Percentiles rank a stretch among this genome's conserved stretches.
phyloP scores from a whole-genome alignment of 192 early-diverging fungal species.

The Dimargaris xerosporica region DNA sequence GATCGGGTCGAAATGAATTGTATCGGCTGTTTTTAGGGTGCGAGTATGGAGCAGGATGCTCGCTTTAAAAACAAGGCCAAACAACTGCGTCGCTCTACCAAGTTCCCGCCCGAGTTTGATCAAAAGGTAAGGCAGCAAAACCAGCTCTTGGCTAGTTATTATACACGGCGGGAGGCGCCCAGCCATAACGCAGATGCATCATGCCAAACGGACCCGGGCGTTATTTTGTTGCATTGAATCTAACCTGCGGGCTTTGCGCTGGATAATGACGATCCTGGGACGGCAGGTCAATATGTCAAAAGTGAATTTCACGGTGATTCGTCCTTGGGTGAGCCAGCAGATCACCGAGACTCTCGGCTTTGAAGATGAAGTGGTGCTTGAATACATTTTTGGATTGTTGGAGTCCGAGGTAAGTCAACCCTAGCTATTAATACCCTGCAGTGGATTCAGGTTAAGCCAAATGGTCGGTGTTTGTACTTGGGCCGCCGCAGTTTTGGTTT shows the following conservation, averaged over 20 bases:
- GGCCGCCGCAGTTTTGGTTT: no score
- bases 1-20: not conserved
- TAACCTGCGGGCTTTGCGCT: not conserved
- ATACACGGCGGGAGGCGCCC: not conserved
- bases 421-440: no score
- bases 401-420: constrained; percentile 42
- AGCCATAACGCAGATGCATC: not conserved
- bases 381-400: constrained; percentile 71
- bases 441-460: no score
- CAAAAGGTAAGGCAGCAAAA: constrained; percentile 39
- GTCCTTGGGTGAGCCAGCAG: constrained; percentile 70
- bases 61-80: constrained; percentile 72
- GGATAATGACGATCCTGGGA: not conserved
- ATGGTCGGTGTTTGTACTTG: no score
- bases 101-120: constrained; percentile 61
- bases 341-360: constrained; percentile 64
- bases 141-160: not conserved
- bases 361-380: constrained; percentile 88
- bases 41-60: constrained; percentile 60
- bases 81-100: constrained; percentile 61
- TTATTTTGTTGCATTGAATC: not conserved
- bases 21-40: constrained; percentile 28
- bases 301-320: constrained; percentile 73
- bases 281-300: constrained; percentile 69
- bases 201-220: not conserved